A percentile compares a stretch with the other conserved stretches of the same genome.
Conservation (phyloP, 2,329 filamentous ascomycete genomes). For the Thielaviopsis populi region DNA sequence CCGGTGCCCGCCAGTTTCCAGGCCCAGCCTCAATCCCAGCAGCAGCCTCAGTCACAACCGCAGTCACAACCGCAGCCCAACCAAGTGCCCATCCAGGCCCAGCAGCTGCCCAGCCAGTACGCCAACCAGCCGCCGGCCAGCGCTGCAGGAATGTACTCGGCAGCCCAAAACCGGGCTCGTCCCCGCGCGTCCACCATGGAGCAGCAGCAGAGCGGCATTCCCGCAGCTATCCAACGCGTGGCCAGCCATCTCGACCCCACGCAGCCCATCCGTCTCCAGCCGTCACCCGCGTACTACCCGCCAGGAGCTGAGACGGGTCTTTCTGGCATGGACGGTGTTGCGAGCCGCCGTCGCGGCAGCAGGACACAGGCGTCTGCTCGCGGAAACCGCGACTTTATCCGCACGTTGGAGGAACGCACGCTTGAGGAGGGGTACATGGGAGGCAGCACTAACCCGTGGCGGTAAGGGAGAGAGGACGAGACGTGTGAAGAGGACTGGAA, state of each 20-base stretch:
- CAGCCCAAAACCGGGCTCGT: slow-evolving; percentile 49
- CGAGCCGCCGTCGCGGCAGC: slow-evolving; percentile 60
- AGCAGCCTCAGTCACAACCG: slow-evolving; percentile 39
- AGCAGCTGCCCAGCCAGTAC: slow-evolving; percentile 51
- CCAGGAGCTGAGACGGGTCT: slow-evolving; percentile 59
- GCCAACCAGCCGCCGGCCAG: slow-evolving; percentile 31
- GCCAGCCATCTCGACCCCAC: slow-evolving; percentile 92
- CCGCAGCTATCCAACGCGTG: slow-evolving; percentile 80
- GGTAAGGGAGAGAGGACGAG: neutral
- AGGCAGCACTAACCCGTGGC: slow-evolving; percentile 21
- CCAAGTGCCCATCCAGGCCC: slow-evolving; percentile 32
- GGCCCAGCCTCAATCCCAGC: slow-evolving; percentile 58
- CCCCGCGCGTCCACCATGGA: slow-evolving; percentile 95
- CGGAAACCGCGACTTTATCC: slow-evolving; percentile 75
- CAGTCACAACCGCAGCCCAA: slow-evolving; percentile 9
- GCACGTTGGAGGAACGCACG: slow-evolving; percentile 85
- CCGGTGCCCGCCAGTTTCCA: neutral
- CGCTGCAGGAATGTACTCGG: slow-evolving; percentile 16
- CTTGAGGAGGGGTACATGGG: slow-evolving; percentile 83
- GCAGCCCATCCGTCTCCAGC: slow-evolving; percentile 83
- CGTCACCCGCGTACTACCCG: slow-evolving; percentile 92
- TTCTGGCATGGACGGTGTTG: slow-evolving; percentile 46
- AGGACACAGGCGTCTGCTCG: slow-evolving; percentile 46
- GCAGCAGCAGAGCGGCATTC: slow-evolving; percentile 82
- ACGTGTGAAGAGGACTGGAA: neutral